These are phyloP conservation scores for Clarkia xantiana DNA, from an alignment of 345 rosid species.

Conservation along the genomic window DNA sequence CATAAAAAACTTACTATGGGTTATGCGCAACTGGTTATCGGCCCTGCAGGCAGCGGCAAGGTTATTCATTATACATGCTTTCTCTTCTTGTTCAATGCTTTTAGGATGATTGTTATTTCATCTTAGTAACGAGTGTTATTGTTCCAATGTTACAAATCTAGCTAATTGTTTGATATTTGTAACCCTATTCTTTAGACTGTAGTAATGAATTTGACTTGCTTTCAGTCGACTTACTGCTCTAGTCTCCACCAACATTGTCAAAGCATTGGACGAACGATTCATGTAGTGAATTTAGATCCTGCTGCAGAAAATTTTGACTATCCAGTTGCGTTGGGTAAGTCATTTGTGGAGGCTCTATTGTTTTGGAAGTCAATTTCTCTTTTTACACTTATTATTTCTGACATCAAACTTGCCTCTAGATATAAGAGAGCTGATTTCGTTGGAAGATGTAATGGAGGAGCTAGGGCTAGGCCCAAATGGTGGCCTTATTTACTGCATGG, in stretches of 20 bases:
- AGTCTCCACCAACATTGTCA: conserved; percentile 60
- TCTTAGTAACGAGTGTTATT: too few species aligned
- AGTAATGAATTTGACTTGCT: conserved; percentile 3
- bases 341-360: too few species aligned
- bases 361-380: conserved; percentile 5
- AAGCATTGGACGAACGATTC: conserved; percentile 43
- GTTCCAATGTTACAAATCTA: too few species aligned
- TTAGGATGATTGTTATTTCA: too few species aligned
- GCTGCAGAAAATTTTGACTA: conserved; percentile 84
- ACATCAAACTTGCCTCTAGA: conserved; percentile 27
- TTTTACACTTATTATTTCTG: neutral
- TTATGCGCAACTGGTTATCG: conserved; percentile 74
- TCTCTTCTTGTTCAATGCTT: too few species aligned
- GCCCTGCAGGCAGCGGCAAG: conserved; percentile 87
- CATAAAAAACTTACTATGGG: conserved; percentile 30
- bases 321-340: conserved; percentile 76
- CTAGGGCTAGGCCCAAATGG: conserved; percentile 86
- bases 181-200: too few species aligned
- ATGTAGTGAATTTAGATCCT: conserved; percentile 78
- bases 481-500: conserved; percentile 86
- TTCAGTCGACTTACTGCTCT: conserved; percentile 86
- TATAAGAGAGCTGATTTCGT: conserved; percentile 71
- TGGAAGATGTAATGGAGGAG: conserved; percentile 95
- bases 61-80: conserved; percentile 14
- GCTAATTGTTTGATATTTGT: too few species aligned